These are phyloP conservation scores for Suaeda aralocaspica DNA, from an alignment of 148 eudicot genomes.

Conservation along the genomic window DNA sequence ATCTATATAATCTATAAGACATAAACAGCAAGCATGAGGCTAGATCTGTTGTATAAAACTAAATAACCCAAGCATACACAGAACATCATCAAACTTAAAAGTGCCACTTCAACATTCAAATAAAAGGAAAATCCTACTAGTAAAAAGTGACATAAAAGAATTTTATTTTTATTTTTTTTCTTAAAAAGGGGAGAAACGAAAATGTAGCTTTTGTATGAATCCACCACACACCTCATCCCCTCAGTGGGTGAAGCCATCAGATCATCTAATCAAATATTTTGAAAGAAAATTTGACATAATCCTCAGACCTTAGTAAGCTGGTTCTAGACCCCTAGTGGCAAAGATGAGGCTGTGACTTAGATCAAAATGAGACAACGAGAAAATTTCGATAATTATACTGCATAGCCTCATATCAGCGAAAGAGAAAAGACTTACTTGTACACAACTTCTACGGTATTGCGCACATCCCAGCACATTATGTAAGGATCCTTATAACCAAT, in stretches of 20 bases:
- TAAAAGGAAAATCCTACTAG: neutral
- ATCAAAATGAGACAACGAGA: neutral
- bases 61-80: neutral
- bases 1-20: slow-evolving; percentile 70
- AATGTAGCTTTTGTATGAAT: neutral
- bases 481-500: slow-evolving; percentile 68
- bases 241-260: neutral
- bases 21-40: slow-evolving; percentile 2
- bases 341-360: neutral
- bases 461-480: slow-evolving; percentile 97
- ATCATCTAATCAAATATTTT: neutral
- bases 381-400: neutral
- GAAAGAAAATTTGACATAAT: no score
- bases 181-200: neutral
- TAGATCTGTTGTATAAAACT: neutral
- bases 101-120: neutral
- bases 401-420: neutral
- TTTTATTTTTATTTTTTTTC: neutral
- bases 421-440: slow-evolving; percentile 63
- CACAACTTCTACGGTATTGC: slow-evolving; percentile 85
- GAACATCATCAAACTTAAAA: neutral
- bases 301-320: no score
- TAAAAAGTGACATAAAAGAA: neutral
- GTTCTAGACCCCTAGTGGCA: no score
- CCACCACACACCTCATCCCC: neutral